Evolutionary conservation across 1,284 basidiomycete species (phyloP).

Genomic region (Ustilago cynodontis): DNA sequence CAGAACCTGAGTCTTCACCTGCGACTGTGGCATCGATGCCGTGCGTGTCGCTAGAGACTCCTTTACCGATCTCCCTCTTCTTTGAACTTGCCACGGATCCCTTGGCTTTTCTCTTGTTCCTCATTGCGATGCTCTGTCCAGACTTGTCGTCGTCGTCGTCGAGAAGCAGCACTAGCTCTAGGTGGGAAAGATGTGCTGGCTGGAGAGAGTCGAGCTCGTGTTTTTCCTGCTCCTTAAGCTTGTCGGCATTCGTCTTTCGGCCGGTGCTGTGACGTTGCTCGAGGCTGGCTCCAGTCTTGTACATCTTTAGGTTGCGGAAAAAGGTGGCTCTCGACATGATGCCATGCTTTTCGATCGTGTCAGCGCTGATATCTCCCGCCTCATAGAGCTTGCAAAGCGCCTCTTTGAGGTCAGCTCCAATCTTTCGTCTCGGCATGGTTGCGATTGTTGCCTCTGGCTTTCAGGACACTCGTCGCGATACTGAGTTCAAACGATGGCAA

Average conservation of each 20-base stretch:
- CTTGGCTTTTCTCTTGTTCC: constrained; percentile 28
- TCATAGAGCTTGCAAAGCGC: constrained; percentile 56
- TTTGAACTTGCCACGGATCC: constrained; percentile 10
- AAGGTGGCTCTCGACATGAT: constrained; percentile 56
- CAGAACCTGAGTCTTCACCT: constrained; percentile 30
- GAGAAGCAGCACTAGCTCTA: constrained; percentile 36
- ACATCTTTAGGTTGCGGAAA: constrained; percentile 52
- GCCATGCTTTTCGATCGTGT: constrained; percentile 53
- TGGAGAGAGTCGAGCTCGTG: constrained; percentile 38
- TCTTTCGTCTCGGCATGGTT: constrained; percentile 50
- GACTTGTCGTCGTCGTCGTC: constrained; percentile 31
- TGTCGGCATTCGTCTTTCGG: constrained; percentile 53
- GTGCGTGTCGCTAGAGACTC: constrained; percentile 1
- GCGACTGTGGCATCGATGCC: not conserved
- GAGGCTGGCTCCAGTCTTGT: constrained; percentile 49
- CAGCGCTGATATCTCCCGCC: constrained; percentile 51
- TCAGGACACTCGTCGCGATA: not conserved
- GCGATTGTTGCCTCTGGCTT: not conserved
- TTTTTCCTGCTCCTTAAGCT: constrained; percentile 48
- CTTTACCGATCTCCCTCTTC: constrained; percentile 13
- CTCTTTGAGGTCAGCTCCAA: constrained; percentile 56
- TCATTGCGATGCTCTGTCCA: not conserved
- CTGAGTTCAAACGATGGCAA: not conserved
- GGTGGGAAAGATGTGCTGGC: constrained; percentile 30
- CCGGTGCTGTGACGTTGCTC: constrained; percentile 54